phyloP scores from a whole-genome alignment of 2,329 filamentous ascomycete species.

The Albifimbria verrucaria region DNA sequence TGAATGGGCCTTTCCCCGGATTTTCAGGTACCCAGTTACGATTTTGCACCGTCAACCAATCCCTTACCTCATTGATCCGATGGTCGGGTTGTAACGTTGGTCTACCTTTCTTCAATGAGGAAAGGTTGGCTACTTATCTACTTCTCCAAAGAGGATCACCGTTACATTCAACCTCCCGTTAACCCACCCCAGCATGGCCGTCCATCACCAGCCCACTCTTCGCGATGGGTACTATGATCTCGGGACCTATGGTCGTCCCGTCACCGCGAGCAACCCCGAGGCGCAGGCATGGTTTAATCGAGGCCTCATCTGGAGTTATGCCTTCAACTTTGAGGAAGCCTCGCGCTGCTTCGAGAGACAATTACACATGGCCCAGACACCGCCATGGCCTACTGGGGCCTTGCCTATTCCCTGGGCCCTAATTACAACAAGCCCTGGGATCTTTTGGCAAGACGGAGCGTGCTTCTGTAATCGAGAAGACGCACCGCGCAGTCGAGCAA shows the following conservation, averaged over 20 bases:
- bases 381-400: conserved; percentile 66
- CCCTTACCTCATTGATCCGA: not conserved
- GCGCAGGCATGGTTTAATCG: conserved; percentile 68
- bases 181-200: not conserved
- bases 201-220: not conserved
- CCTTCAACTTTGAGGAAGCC: conserved; percentile 74
- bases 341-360: conserved; percentile 62
- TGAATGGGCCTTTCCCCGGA: not conserved
- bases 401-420: conserved; percentile 69
- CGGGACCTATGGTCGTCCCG: conserved; percentile 51
- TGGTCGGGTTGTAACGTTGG: no score
- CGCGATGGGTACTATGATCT: conserved; percentile 47
- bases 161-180: not conserved
- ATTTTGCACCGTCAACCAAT: not conserved
- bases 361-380: conserved; percentile 50
- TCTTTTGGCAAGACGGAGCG: conserved; percentile 60
- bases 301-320: conserved; percentile 70
- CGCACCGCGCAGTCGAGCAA: conserved; percentile 24
- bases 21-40: not conserved
- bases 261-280: conserved; percentile 48
- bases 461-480: conserved; percentile 38
- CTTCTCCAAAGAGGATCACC: not conserved
- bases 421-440: conserved; percentile 79
- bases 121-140: not conserved
- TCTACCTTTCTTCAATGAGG: no score